These are phyloP conservation scores for Metarhizium guizhouense DNA, from an alignment of 2,329 filamentous ascomycete species.

Conservation along the genomic window DNA sequence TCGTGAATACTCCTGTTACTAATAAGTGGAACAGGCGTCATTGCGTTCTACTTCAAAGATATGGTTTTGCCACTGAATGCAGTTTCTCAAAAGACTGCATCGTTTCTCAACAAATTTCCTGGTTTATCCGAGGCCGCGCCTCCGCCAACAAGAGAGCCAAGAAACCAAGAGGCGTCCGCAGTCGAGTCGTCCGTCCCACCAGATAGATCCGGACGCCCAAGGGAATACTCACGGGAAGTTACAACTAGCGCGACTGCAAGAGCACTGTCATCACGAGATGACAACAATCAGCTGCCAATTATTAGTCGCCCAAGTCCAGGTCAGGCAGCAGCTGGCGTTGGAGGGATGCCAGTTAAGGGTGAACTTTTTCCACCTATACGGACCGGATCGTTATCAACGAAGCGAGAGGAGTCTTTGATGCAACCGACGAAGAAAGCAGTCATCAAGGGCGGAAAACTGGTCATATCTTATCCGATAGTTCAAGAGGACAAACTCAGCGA, in stretches of 20 bases:
- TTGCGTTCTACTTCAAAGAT: conserved; percentile 19
- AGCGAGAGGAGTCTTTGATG: conserved; percentile 8
- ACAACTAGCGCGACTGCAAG: not conserved
- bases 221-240: not conserved
- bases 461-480: conserved; percentile 43
- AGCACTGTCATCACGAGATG: conserved; percentile 3
- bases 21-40: conserved; percentile 1
- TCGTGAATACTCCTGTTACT: conserved; percentile 19
- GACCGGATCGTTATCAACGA: conserved; percentile 16
- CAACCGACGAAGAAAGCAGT: conserved; percentile 17
- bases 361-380: conserved; percentile 34
- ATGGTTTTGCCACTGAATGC: conserved; percentile 8
- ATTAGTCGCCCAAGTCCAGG: conserved; percentile 29
- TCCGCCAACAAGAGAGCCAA: not conserved
- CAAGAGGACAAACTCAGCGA: conserved; percentile 16
- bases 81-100: not conserved
- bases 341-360: conserved; percentile 29
- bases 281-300: conserved; percentile 22
- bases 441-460: conserved; percentile 27
- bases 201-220: not conserved
- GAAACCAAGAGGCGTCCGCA: not conserved
- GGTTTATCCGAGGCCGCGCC: not conserved
- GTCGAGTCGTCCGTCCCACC: not conserved
- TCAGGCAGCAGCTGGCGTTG: conserved; percentile 26
- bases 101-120: conserved; percentile 1